phyloP scores from a whole-genome alignment of 2,329 filamentous ascomycete genomes.

The Colletotrichum destructivum region DNA sequence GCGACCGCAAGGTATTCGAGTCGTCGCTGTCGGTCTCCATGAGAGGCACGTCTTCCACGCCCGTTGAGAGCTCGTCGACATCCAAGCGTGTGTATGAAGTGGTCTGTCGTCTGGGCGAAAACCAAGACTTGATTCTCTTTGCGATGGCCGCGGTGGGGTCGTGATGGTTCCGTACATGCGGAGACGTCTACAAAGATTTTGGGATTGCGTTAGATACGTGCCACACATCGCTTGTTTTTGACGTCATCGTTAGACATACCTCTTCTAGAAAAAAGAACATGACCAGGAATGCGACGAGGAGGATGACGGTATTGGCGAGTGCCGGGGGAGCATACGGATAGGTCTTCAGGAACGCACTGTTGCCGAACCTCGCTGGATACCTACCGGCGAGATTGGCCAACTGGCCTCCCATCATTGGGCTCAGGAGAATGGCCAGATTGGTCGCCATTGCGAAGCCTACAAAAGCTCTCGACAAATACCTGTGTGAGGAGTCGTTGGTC shows the following conservation, averaged over 20 bases:
- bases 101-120: not conserved
- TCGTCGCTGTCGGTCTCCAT: not conserved
- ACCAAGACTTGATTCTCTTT: not conserved
- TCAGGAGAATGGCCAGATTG: not conserved
- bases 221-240: not conserved
- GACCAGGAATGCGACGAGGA: slow-evolving; percentile 5
- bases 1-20: not conserved
- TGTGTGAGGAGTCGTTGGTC: not conserved
- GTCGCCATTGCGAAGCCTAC: not conserved
- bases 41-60: not conserved
- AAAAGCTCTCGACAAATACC: not conserved
- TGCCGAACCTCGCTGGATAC: slow-evolving; percentile 27
- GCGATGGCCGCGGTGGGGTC: not conserved
- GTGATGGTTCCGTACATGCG: not conserved
- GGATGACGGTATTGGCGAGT: not conserved
- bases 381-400: slow-evolving; percentile 23
- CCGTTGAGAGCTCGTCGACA: not conserved
- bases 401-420: slow-evolving; percentile 27
- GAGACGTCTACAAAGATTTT: not conserved
- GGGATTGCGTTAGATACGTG: no score
- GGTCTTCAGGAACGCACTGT: slow-evolving; percentile 16
- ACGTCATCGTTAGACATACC: not conserved
- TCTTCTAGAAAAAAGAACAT: slow-evolving; percentile 31
- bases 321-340: slow-evolving; percentile 27
- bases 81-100: not conserved